Base-by-base conservation (phyloP, 1,139 yeast species). In the Hemisphaericaspora xylanilytica region DNA sequence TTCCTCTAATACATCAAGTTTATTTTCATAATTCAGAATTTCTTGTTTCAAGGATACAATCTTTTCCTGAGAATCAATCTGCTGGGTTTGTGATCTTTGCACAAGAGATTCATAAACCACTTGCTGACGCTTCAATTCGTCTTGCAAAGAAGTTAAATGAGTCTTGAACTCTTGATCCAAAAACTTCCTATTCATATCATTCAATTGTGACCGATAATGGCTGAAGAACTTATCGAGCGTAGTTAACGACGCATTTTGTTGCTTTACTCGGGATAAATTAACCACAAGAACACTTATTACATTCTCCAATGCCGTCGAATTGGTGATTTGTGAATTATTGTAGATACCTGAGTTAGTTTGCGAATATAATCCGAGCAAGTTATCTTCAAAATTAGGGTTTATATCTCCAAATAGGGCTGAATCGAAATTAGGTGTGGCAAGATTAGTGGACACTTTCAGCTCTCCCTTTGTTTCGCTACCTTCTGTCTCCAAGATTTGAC, bases 341-440 rank as follows among this genome's bases (percentile, higher is more conserved):
- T 78, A 81, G 32, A 80, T 72, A 1, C 89, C 90, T 21, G 82
- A 71, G 35, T 78, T 67, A 5, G 76, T 68, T 45, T 72, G 74
- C 16, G 78, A 71, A 40, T 76, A 73, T 25, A 78, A 66, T 3
- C 84, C 83, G 40, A 81, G 58, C 8, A 83, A 64, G 34, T 72
- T 65, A 42, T 81, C 85, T 48, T 84, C 90, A 28, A 83, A 53
- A 31, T 76, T 62, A 7, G 83, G 75, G 49, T 75, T 75, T 21
- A 84, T 76, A 53, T 85, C 95, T 30, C 95, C 90, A 61, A 86
- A 88, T 52, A 88, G 72, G 2, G 94, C 85, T 16, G 80, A 80
- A 53, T 85, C 95, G 50, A 85, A 75, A 2, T 82, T 39, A 18
- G 41, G 28, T 22, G 4, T n/a, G n/a, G n/a, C n/a, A n/a, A n/a